These are phyloP conservation scores for Linanthus parryae DNA, from an alignment of 148 eudicot genomes.

Conservation along the genomic window DNA sequence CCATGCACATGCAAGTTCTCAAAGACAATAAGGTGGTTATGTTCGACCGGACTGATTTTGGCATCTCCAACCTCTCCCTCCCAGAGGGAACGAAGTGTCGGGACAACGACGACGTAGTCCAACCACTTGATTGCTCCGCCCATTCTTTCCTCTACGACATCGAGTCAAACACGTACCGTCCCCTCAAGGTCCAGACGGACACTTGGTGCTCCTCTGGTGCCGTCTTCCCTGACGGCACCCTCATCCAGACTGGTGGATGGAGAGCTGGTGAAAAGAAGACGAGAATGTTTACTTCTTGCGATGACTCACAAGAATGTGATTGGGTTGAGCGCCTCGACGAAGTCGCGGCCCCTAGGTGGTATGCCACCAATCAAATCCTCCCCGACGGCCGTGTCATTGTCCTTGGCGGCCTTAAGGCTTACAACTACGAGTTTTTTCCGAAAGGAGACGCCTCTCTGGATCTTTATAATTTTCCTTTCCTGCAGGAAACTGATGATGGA, in stretches of 20 bases:
- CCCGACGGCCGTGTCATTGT: neutral
- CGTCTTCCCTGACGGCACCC: neutral
- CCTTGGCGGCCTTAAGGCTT: neutral
- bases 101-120: neutral
- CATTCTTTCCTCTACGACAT: neutral
- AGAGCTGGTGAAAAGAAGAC: neutral
- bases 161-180: neutral
- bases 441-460: no score
- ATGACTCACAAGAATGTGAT: neutral
- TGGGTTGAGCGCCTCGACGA: neutral
- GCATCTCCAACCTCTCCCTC: neutral
- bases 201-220: neutral
- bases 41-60: neutral
- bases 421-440: no score
- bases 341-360: no score
- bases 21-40: neutral
- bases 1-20: neutral
- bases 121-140: neutral
- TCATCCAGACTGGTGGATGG: neutral
- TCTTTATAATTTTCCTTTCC: constrained; percentile 23
- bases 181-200: neutral
- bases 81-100: neutral
- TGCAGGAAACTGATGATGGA: neutral
- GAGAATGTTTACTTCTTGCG: neutral
- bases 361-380: neutral